Evolutionary conservation across 148 eudicot species (phyloP).

Genomic region (Rhododendron williamsianum): DNA sequence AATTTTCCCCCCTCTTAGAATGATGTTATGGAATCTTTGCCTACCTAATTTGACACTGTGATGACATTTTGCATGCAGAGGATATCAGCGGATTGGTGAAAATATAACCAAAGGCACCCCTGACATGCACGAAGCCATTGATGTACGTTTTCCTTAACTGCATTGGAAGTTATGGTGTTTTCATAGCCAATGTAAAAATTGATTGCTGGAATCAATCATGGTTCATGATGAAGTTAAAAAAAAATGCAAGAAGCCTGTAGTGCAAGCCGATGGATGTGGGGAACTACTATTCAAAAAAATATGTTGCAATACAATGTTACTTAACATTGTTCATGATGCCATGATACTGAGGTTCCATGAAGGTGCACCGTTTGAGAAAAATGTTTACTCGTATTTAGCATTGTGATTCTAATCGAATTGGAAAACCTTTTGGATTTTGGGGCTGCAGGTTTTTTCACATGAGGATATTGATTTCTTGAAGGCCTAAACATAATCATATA

Average conservation of each 20-base stretch:
- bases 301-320: background rate
- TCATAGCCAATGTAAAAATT: background rate
- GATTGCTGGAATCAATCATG: background rate
- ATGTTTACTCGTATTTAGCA: background rate
- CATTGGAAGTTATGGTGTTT: conserved; percentile 1
- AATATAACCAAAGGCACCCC: conserved; percentile 88
- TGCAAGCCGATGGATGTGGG: background rate
- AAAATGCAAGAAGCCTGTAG: background rate
- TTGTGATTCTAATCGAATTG: background rate
- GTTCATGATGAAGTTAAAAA: background rate
- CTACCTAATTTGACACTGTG: background rate
- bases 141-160: conserved; percentile 46
- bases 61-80: conserved; percentile 45
- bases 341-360: background rate
- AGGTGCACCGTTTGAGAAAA: background rate
- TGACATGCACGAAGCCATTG: conserved; percentile 94
- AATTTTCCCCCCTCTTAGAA: background rate
- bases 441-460: background rate
- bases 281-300: background rate
- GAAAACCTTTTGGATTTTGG: background rate
- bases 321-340: background rate
- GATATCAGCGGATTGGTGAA: conserved; percentile 88
- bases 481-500: background rate
- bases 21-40: background rate
- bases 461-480: background rate